These are phyloP conservation scores for Salix suchowensis DNA, from an alignment of 345 rosid genomes.

Conservation along the genomic window DNA sequence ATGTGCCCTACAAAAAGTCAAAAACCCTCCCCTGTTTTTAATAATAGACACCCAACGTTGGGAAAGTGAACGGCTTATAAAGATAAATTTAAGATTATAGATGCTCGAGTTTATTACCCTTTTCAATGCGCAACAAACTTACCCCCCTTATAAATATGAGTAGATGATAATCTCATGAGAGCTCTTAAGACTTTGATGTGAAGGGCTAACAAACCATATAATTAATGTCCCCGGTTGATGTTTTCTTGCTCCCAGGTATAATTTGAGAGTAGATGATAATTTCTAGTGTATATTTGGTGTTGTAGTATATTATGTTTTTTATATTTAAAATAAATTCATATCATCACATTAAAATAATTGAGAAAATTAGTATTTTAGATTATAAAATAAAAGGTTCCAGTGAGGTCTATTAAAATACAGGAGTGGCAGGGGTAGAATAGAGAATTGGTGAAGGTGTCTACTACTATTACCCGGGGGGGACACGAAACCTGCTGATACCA, in stretches of 20 bases:
- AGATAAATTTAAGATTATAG: background rate
- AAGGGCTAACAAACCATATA: slow-evolving; percentile 17
- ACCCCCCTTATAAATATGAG: background rate
- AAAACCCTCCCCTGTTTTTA: background rate
- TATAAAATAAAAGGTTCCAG: too few species aligned
- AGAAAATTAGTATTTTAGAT: too few species aligned
- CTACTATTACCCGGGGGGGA: slow-evolving; percentile 7
- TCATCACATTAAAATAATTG: too few species aligned
- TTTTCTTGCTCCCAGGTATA: background rate
- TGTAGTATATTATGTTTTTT: too few species aligned
- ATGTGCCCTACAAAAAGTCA: background rate
- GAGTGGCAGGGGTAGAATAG: background rate
- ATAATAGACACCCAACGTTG: background rate
- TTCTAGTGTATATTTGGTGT: too few species aligned
- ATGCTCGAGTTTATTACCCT: background rate
- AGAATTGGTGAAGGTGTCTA: background rate
- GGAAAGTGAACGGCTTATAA: background rate
- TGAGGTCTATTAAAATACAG: too few species aligned
- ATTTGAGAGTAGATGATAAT: too few species aligned
- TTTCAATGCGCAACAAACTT: background rate
- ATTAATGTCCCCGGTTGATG: slow-evolving; percentile 3
- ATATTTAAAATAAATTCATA: too few species aligned
- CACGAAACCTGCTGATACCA: background rate
- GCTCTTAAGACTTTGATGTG: slow-evolving; percentile 25
- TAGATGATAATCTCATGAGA: background rate